Conservation (phyloP, 1,139 yeast genomes). For the Pichia sp. region DNA sequence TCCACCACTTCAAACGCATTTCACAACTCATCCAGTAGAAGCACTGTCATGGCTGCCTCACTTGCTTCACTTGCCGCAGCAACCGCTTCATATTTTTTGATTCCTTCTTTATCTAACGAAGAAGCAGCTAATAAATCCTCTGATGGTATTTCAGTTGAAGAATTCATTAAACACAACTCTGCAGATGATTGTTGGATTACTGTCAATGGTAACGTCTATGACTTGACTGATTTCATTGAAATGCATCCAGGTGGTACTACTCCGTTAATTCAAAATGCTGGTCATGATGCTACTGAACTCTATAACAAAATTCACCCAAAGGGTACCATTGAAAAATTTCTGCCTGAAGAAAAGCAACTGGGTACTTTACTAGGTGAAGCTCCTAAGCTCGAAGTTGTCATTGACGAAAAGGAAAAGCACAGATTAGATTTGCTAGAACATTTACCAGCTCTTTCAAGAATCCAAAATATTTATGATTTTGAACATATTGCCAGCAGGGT, state of each 20-base stretch:
- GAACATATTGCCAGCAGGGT: slow-evolving; percentile 28
- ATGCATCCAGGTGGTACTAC: slow-evolving; percentile 87
- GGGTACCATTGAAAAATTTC: slow-evolving; percentile 35
- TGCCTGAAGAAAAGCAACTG: slow-evolving; percentile 29
- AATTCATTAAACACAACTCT: slow-evolving; percentile 56
- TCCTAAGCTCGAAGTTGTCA: slow-evolving; percentile 26
- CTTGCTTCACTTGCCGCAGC: slow-evolving; percentile 8
- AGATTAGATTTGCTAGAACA: slow-evolving; percentile 18
- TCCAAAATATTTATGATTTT: slow-evolving; percentile 29
- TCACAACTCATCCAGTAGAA: neutral
- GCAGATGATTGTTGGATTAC: slow-evolving; percentile 84
- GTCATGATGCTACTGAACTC: slow-evolving; percentile 83
- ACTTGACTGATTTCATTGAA: slow-evolving; percentile 67
- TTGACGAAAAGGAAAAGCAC: slow-evolving; percentile 28
- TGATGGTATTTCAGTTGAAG: slow-evolving; percentile 29
- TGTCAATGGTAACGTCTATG: slow-evolving; percentile 76
- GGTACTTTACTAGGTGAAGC: slow-evolving; percentile 30
- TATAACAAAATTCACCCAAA: slow-evolving; percentile 75
- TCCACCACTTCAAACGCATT: neutral
- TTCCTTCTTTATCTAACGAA: slow-evolving; percentile 11
- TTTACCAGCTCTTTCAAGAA: slow-evolving; percentile 22
- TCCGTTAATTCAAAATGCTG: slow-evolving; percentile 72
- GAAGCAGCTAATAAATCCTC: slow-evolving; percentile 6
- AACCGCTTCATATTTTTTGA: slow-evolving; percentile 4
- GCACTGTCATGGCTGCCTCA: slow-evolving; percentile 1